A percentile compares a stretch with the other conserved stretches of the same genome.
These are phyloP conservation scores for Metarhizium brunneum DNA, from an alignment of 2,329 filamentous ascomycete genomes.

Conservation along the genomic window DNA sequence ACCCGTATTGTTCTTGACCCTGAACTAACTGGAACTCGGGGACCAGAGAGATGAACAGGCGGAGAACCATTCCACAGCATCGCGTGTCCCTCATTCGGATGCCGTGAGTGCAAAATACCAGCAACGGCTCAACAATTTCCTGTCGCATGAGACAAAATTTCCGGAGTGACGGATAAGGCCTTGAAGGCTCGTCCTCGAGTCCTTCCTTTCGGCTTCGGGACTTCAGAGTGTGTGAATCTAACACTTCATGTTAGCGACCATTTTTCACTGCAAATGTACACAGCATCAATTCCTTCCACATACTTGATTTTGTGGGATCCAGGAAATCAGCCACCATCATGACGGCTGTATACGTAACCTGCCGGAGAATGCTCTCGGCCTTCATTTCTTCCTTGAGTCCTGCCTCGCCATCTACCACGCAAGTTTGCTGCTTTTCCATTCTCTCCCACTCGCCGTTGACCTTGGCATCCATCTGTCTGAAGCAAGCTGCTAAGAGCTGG, in stretches of 20 bases:
- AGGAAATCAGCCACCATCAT: conserved; percentile 86
- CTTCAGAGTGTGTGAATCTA: conserved; percentile 2
- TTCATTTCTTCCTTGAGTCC: conserved; percentile 91
- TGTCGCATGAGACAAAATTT: conserved; percentile 75
- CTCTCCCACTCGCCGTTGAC: conserved; percentile 80
- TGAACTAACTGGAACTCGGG: conserved; percentile 64
- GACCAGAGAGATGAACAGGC: conserved; percentile 78
- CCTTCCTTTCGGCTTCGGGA: conserved; percentile 1
- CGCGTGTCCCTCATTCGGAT: conserved; percentile 84
- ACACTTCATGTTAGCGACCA: conserved; percentile 1
- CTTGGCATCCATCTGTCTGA: conserved; percentile 79
- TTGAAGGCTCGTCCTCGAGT: neutral
- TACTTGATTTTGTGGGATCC: conserved; percentile 62
- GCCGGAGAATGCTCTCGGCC: conserved; percentile 85
- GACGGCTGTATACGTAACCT: conserved; percentile 86
- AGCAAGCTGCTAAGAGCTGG: conserved; percentile 71
- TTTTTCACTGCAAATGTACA: neutral
- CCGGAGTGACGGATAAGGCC: conserved; percentile 53
- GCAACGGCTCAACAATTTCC: conserved; percentile 73
- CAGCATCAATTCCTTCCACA: conserved; percentile 16
- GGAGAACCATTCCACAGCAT: conserved; percentile 76
- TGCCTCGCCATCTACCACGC: conserved; percentile 64
- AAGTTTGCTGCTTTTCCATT: conserved; percentile 53
- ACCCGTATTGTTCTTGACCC: conserved; percentile 12
- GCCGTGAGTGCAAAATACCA: conserved; percentile 85